These are phyloP conservation scores for Fragosphaeria purpurea DNA, from an alignment of 2,329 filamentous ascomycete genomes.

Conservation along the genomic window DNA sequence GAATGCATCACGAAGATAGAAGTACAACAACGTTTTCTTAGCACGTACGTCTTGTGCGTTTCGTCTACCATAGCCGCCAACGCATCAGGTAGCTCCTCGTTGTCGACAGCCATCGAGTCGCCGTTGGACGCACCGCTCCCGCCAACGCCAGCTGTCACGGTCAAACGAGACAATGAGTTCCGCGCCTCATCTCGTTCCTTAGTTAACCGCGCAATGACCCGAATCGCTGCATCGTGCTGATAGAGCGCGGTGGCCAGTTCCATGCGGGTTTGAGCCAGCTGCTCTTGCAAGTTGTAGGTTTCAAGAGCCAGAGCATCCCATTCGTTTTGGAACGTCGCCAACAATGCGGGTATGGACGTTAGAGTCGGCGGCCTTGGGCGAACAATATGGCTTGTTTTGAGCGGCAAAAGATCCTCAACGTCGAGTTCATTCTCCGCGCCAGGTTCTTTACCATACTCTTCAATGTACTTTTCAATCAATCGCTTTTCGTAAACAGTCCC, in stretches of 20 bases:
- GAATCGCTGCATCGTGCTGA: conserved; percentile 92
- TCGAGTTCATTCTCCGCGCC: conserved; percentile 78
- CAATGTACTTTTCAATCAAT: conserved; percentile 88
- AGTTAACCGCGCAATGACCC: conserved; percentile 86
- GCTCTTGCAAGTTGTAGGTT: conserved; percentile 82
- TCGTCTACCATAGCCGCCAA: conserved; percentile 66
- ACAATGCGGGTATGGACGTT: conserved; percentile 89
- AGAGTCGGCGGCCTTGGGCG: conserved; percentile 84
- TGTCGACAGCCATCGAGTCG: conserved; percentile 91
- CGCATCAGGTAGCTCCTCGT: conserved; percentile 61
- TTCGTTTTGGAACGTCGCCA: conserved; percentile 94
- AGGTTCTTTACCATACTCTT: conserved; percentile 87
- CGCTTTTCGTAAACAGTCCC: conserved; percentile 91
- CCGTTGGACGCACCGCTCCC: conserved; percentile 36
- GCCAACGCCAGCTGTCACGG: conserved; percentile 45
- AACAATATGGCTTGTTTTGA: conserved; percentile 75
- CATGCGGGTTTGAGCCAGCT: conserved; percentile 80
- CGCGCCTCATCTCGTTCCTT: conserved; percentile 87
- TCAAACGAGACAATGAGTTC: conserved; percentile 77
- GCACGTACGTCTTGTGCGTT: conserved; percentile 65
- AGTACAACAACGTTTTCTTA: neutral
- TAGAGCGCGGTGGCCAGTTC: conserved; percentile 91
- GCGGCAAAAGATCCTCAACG: conserved; percentile 70
- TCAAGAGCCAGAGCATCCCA: conserved; percentile 93
- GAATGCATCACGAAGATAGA: conserved; percentile 3